Evolutionary conservation across 2,329 filamentous ascomycete genomes (phyloP).

Genomic region (Emergomyces orientalis): DNA sequence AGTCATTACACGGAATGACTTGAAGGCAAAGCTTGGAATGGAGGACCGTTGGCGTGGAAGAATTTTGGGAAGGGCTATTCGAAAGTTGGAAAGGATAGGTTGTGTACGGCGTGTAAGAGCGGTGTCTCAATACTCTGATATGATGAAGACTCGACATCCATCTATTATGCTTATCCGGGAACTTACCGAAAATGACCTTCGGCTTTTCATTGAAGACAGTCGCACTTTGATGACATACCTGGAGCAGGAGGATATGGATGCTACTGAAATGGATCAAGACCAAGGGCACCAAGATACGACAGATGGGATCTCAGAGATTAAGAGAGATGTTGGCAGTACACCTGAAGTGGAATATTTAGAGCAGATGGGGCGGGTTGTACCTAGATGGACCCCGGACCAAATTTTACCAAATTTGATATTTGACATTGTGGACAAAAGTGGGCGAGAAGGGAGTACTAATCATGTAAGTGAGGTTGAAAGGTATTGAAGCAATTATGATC

Average conservation of each 20-base stretch:
- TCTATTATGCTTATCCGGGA: slow-evolving; percentile 38
- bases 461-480: slow-evolving; percentile 23
- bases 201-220: slow-evolving; percentile 33
- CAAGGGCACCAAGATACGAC: slow-evolving; percentile 21
- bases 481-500: slow-evolving; percentile 7
- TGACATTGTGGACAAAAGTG: slow-evolving; percentile 40
- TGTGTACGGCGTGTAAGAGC: slow-evolving; percentile 38
- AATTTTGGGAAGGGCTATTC: slow-evolving; percentile 35
- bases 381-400: slow-evolving; percentile 48
- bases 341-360: slow-evolving; percentile 20
- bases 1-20: slow-evolving; percentile 45
- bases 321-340: not conserved
- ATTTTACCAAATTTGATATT: slow-evolving; percentile 45
- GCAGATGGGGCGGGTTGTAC: slow-evolving; percentile 32
- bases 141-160: slow-evolving; percentile 29
- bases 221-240: slow-evolving; percentile 21
- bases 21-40: slow-evolving; percentile 42
- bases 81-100: slow-evolving; percentile 39
- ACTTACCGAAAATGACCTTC: slow-evolving; percentile 31
- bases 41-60: slow-evolving; percentile 31
- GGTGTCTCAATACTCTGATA: slow-evolving; percentile 33
- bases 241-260: slow-evolving; percentile 23
- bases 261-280: slow-evolving; percentile 26
- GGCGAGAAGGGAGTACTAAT: slow-evolving; percentile 43
- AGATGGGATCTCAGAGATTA: slow-evolving; percentile 12